Evolutionary conservation across 139 green algal species (phyloP).

Genomic region (Chlamydomonas schloesseri): DNA sequence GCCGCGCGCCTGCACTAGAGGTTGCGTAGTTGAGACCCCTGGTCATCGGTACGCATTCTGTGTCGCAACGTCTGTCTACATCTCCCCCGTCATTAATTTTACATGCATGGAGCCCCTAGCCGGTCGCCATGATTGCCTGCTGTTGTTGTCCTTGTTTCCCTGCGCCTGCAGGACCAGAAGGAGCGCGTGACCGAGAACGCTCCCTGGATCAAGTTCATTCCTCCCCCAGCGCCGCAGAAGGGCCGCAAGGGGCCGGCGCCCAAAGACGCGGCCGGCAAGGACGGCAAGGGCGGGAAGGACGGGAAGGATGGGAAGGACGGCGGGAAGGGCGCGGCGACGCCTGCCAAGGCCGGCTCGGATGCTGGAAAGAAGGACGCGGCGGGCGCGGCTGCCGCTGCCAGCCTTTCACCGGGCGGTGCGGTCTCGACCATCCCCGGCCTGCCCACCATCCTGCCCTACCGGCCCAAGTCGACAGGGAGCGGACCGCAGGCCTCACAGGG

Average conservation of each 20-base stretch:
- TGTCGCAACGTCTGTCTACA: no score
- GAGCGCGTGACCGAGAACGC: not conserved
- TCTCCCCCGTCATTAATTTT: no score
- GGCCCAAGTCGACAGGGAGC: not conserved
- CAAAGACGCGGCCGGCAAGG: not conserved
- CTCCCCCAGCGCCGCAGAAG: not conserved
- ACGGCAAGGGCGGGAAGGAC: not conserved
- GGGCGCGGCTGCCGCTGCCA: no score
- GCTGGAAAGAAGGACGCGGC: not conserved
- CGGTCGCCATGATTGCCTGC: no score
- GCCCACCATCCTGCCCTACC: not conserved
- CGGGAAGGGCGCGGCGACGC: not conserved
- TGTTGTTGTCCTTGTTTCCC: no score
- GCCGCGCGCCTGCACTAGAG: no score
- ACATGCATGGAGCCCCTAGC: no score
- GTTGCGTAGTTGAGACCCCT: no score
- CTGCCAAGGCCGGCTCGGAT: not conserved
- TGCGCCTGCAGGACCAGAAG: conserved; percentile 45
- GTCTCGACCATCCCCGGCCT: not conserved
- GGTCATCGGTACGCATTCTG: no score
- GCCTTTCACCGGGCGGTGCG: not conserved
- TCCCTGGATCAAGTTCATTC: conserved; percentile 21
- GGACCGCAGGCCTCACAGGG: no score
- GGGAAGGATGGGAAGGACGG: not conserved
- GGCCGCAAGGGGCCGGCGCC: not conserved